Conservation (phyloP, 2,329 filamentous ascomycete genomes). For the Microsporum audouinii region DNA sequence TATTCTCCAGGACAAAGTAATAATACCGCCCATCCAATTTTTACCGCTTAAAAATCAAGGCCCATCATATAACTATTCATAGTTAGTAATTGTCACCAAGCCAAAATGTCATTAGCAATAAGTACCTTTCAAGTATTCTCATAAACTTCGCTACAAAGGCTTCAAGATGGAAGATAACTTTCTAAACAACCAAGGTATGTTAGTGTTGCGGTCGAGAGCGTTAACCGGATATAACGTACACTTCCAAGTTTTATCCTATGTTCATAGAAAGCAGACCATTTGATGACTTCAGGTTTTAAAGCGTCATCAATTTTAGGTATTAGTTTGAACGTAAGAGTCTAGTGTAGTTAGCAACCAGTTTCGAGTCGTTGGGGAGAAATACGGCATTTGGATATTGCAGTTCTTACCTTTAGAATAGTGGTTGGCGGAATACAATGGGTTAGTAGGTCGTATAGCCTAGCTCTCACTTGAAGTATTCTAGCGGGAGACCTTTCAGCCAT, state of each 20-base stretch:
- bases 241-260: constrained; percentile 82
- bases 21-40: background rate
- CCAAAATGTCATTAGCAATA: constrained; percentile 5
- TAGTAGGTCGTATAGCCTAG: constrained; percentile 91
- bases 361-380: background rate
- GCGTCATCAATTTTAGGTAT: constrained; percentile 77
- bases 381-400: background rate
- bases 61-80: constrained; percentile 15
- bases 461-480: constrained; percentile 73
- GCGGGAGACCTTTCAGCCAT: constrained; percentile 86
- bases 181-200: constrained; percentile 33
- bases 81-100: background rate
- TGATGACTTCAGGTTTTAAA: constrained; percentile 82
- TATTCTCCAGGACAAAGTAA: background rate
- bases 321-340: constrained; percentile 84
- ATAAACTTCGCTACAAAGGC: constrained; percentile 99
- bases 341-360: background rate
- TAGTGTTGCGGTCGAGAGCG: background rate
- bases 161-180: constrained; percentile 96
- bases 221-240: constrained; percentile 26
- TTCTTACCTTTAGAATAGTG: constrained; percentile 65
- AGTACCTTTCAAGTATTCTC: constrained; percentile 82
- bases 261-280: constrained; percentile 95
- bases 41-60: constrained; percentile 12
- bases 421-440: constrained; percentile 96